A percentile compares a stretch with the other conserved stretches of the same genome.
Evolutionary conservation across 345 rosid genomes (phyloP).

Genomic region (Linum trigynum): DNA sequence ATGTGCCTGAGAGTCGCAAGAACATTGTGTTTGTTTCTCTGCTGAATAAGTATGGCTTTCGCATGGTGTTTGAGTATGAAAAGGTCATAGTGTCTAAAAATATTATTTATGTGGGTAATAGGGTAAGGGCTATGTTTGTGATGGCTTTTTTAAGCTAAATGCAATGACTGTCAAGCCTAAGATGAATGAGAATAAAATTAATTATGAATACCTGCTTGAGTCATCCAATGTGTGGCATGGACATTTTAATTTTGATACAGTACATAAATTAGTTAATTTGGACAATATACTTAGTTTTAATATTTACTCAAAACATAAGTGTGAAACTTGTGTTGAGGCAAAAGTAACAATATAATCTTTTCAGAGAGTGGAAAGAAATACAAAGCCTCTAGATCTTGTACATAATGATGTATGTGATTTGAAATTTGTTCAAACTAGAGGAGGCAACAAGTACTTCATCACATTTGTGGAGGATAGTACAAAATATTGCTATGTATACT

Average conservation of each 20-base stretch:
- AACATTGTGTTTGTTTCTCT: too few relatives aligned
- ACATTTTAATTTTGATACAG: background rate
- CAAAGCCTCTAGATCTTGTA: background rate
- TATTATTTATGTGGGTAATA: too few relatives aligned
- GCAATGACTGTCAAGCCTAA: too few relatives aligned
- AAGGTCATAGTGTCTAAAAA: too few relatives aligned
- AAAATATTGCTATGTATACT: background rate
- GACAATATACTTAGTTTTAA: background rate
- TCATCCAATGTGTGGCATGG: too few relatives aligned
- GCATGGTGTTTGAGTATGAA: too few relatives aligned
- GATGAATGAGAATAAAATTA: too few relatives aligned
- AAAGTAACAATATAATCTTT: background rate
- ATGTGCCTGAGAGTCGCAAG: too few relatives aligned
- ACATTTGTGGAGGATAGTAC: constrained; percentile 3
- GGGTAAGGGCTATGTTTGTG: too few relatives aligned
- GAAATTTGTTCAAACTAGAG: background rate
- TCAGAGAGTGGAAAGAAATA: background rate
- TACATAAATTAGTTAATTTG: background rate
- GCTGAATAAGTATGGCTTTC: too few relatives aligned
- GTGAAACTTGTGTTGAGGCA: constrained; percentile 1
- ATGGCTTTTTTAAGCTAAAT: too few relatives aligned
- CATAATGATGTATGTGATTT: background rate
- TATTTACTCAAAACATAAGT: background rate
- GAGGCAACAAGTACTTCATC: background rate
- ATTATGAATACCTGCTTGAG: too few relatives aligned